Percentiles rank a stretch among this genome's conserved stretches.
phyloP scores from a whole-genome alignment of 2,329 filamentous ascomycete genomes.

The Botrytis galanthina region DNA sequence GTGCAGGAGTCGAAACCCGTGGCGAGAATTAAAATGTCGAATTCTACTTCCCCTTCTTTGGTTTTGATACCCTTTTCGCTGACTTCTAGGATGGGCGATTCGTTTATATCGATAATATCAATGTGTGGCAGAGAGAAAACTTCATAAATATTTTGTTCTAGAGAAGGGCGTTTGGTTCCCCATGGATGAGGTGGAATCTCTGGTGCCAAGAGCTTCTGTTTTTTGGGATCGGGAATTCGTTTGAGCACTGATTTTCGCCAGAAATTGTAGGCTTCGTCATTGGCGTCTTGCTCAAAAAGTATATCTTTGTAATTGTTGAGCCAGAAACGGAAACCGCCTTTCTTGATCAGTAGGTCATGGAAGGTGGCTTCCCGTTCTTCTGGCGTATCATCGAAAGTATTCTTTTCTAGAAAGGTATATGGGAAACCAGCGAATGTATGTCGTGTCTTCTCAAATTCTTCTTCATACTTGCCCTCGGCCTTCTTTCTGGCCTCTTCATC shows the following conservation, averaged over 20 bases:
- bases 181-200: constrained; percentile 45
- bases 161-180: constrained; percentile 46
- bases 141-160: constrained; percentile 52
- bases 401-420: constrained; percentile 34
- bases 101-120: constrained; percentile 46
- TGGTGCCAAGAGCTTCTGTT: constrained; percentile 48
- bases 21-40: constrained; percentile 40
- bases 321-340: constrained; percentile 41
- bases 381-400: constrained; percentile 37
- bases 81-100: constrained; percentile 43
- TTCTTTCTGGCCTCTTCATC: constrained; percentile 30
- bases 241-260: constrained; percentile 15
- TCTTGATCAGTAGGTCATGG: constrained; percentile 30
- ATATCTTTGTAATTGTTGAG: constrained; percentile 36
- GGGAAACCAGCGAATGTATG: constrained; percentile 37
- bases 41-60: constrained; percentile 34
- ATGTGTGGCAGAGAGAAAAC: constrained; percentile 47
- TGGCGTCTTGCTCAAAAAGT: constrained; percentile 35
- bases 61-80: constrained; percentile 41
- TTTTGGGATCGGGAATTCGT: constrained; percentile 26
- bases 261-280: constrained; percentile 26
- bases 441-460: constrained; percentile 36
- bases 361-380: constrained; percentile 42
- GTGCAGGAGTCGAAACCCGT: constrained; percentile 42
- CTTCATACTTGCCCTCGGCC: constrained; percentile 36